Conservation (phyloP, 2,329 filamentous ascomycete species). For the Penicillium carneum region DNA sequence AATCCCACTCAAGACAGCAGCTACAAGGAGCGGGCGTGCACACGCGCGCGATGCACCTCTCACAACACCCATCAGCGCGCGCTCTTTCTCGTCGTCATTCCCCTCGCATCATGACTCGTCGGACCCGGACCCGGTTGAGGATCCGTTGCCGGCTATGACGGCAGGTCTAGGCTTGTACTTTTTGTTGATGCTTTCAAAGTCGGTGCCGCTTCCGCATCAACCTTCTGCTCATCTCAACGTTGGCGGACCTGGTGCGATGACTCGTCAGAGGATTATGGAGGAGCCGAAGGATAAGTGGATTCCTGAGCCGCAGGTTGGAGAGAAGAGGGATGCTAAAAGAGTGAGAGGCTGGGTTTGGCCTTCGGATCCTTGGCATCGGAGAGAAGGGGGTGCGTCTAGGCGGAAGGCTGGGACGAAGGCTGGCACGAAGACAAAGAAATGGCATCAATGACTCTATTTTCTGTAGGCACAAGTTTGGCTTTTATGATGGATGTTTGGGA, state of each 20-base stretch:
- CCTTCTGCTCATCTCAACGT: constrained; percentile 66
- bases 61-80: constrained; percentile 43
- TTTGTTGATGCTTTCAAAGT: constrained; percentile 70
- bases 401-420: constrained; percentile 35
- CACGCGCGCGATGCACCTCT: constrained; percentile 33
- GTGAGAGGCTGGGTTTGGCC: constrained; percentile 69
- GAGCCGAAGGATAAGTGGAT: constrained; percentile 68
- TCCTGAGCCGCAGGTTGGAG: constrained; percentile 65
- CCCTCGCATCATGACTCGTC: constrained; percentile 32
- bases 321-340: constrained; percentile 67
- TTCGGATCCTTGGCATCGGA: constrained; percentile 65
- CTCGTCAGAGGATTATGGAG: constrained; percentile 60
- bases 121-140: constrained; percentile 17
- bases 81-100: constrained; percentile 35
- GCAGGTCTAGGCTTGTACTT: constrained; percentile 69
- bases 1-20: constrained; percentile 60
- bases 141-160: constrained; percentile 55
- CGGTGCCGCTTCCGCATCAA: constrained; percentile 65
- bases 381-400: constrained; percentile 56
- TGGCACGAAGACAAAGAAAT: constrained; percentile 42
- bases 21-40: constrained; percentile 31
- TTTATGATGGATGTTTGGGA: constrained; percentile 5
- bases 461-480: constrained; percentile 7
- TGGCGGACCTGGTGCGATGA: constrained; percentile 64
- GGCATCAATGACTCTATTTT: constrained; percentile 44